Conservation (phyloP, 73 alveolate species). For the Durusdinium trenchii region DNA sequence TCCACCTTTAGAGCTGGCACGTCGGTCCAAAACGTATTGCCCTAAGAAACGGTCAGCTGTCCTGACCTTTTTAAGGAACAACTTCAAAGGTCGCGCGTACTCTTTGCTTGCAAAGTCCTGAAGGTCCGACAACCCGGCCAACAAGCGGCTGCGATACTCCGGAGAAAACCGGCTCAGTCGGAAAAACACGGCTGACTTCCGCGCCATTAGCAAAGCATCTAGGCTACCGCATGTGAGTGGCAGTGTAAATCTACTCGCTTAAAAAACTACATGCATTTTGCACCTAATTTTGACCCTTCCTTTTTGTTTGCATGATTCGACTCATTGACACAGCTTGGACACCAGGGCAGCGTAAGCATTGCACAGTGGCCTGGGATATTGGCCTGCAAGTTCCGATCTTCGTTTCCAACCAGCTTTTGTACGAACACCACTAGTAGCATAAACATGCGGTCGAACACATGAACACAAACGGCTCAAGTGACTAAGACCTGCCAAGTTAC, state of each 20-base stretch:
- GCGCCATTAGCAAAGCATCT: background rate
- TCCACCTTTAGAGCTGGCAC: background rate
- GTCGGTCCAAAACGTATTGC: background rate
- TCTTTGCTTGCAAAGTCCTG: background rate
- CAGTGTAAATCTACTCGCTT: background rate
- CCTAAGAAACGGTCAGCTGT: background rate
- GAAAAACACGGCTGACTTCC: background rate
- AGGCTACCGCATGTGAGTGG: too few species aligned
- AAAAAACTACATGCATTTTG: background rate
- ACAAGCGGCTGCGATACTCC: background rate
- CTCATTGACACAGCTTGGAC: too few species aligned
- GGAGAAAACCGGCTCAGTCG: constrained; percentile 6
- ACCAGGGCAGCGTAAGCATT: background rate
- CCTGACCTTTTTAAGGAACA: background rate
- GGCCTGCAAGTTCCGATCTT: constrained; percentile 12
- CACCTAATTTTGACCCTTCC: too few species aligned
- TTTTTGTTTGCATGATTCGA: too few species aligned
- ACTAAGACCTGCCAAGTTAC: background rate
- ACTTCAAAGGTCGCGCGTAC: background rate
- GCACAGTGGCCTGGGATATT: background rate
- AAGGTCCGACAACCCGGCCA: background rate
- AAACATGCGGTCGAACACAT: background rate
- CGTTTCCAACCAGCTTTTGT: constrained; percentile 1
- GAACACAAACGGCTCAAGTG: background rate
- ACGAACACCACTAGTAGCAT: background rate